Base-by-base conservation (phyloP, 139 green algal genomes). In the Micractinium sp. region DNA sequence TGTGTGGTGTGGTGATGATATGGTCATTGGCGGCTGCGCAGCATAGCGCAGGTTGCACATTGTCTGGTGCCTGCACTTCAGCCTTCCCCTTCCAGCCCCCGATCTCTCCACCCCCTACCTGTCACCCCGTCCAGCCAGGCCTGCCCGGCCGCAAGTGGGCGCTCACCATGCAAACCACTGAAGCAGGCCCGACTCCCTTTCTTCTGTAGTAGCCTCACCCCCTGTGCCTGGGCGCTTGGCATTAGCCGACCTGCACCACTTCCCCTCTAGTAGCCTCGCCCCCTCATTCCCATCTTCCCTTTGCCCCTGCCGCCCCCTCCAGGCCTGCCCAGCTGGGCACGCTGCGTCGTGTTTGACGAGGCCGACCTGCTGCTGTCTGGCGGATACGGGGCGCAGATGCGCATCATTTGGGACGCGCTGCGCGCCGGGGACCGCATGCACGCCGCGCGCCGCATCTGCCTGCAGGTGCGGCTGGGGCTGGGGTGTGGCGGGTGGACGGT, bases 331-430 rank as follows among this genome's bases (percentile, higher is more conserved):
- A 38, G 53, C 16, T 89, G 90, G 77, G 93, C 96, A 27, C 89
- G 90, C 12, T 90, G 94, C 84, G 92, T 99, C 31, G 96, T 99
- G 47, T 87, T 98, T 74, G 98, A 99, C 91, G 98, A 99, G 93
- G 96, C 97, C 0, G 98, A 99, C 90, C 83, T 98, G 93, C 90
- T 99, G 91, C 90, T 99, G n/a, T 91, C 87, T 0, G 95, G 95
- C 0, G 91, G 95, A 27, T 99, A 95, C 84, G 88, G 79, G 20
- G 91, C 90, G 71, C 90, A 94, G 78, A 89, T 97, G 27, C 82
- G 90, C 19, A 53, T 88, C 35, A 76, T 99, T 31, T 91, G 98
- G 41, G 93, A 94, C 81, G 93, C 90, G n/a, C 89, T 97, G 61
- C 91, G 92, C 60, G 79, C 91, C 22, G 93, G 82, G 33, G 96